Base-by-base conservation (phyloP, 352 stramenopile genomes). In the Plasmopara muralis region DNA sequence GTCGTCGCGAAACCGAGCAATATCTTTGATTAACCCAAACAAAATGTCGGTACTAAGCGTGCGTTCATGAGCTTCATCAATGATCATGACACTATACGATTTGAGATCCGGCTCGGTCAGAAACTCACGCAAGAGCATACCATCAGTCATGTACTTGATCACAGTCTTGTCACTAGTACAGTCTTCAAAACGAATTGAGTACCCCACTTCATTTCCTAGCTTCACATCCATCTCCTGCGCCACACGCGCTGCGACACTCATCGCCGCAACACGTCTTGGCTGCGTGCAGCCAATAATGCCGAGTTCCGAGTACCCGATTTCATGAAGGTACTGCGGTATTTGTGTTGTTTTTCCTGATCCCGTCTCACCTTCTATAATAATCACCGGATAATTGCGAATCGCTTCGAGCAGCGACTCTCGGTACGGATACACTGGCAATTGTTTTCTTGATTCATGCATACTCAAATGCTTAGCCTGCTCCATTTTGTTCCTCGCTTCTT, bases 81-180 rank as follows among this genome's bases (percentile, higher is more conserved):
- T 97, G 50, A 99, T 97, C 72, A 99, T 97, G 38, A 97, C 95
- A 29, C 77, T 97, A 74, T 99, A 99, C 33, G 85, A 90, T 50
- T 86, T 91, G n/a, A 98, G 66, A 59, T 96, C 95, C 0, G 97
- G 97, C 67, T 99, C 96, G 5, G 93, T 98, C 42, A 99, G 70
- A 60, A 99, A 98, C 70, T 99, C 96, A 38, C 96, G 87, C 35
- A 99, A 74, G 18, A 99, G 70, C 96, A 99, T 99, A 65, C 97
- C 97, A 67, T 99, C 97, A 1, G 97, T 99, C 93, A 99, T 98
- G 77, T 99, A 99, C 69, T 98, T 97, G 50, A 99, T 90, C 25
- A 95, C 68, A 1, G 97, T 99, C 46, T 96, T 91, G 51, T 98
- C 90, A 51, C 83, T 98, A 18, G 97, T 99, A 60, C 95, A 98